Evolutionary conservation across 352 stramenopile genomes (phyloP), one percentile per base, ranked within the genome.

Genomic region (Pythium chondricola): DNA sequence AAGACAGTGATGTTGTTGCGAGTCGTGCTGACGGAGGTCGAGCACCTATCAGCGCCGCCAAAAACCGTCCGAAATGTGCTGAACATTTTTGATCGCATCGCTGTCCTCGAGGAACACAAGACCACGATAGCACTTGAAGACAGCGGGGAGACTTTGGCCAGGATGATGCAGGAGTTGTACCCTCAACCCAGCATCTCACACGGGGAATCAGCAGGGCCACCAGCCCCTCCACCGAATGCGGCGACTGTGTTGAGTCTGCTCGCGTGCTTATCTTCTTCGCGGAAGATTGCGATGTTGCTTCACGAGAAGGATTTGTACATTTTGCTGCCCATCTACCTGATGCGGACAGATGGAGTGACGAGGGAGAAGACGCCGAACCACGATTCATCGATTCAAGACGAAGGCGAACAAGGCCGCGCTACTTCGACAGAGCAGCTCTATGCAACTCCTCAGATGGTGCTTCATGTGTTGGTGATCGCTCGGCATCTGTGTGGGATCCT

Each of bases 21-120:
- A 11, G 58, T 67, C 13, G 68, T 85, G 13, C 78, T 87, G 37
- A 78, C 74, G 2, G 69, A 79, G 2, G 69, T 77, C 14, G 27
- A 58, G 16, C 43, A 58, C 1, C 39, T 24, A 1, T 66, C 74
- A 3, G 16, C 35, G 7, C 60, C 41, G 16, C n/a, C 53, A 6
- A 91, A 91, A 52, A 75, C 76, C 0, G 60, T 75, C 18, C 74
- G 79, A 10, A 91, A 88, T 32, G 65, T 91, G 11, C 26, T 91
- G 11, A 21, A 43, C 4, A 69, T 89, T 26, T 88, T 88, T 52
- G 41, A 62, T 11, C 39, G 67, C 0, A 69, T 89, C 24, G 74
- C 73, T 6, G 55, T 62, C 0, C 71, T 91, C 11, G 80, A 91
- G 52, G 80, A 91, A 42, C 76, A 91, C 64, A 88, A 87, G 38